phyloP scores from a whole-genome alignment of 2,329 filamentous ascomycete genomes.

The Colletotrichum noveboracense region DNA sequence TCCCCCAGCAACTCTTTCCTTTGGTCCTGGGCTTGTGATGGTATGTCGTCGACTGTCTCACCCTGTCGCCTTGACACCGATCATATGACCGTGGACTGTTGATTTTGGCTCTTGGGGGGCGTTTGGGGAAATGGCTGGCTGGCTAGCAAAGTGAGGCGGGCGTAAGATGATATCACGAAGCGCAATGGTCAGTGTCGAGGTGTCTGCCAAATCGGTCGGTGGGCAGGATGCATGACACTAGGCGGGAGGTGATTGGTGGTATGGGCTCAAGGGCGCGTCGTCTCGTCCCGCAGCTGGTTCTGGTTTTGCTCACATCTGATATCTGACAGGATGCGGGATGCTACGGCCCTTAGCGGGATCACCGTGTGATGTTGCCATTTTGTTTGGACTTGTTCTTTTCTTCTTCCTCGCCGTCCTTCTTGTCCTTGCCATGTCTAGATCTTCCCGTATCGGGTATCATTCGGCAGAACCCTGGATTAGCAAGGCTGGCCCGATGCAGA shows the following conservation, averaged over 20 bases:
- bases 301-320: background rate
- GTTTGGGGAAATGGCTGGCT: background rate
- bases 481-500: background rate
- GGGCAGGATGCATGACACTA: slow-evolving; percentile 16
- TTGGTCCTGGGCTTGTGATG: background rate
- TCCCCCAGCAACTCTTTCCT: background rate
- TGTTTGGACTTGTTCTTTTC: background rate
- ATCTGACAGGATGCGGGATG: slow-evolving; percentile 13
- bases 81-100: slow-evolving; percentile 5
- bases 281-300: background rate
- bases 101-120: background rate
- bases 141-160: slow-evolving; percentile 2
- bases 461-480: background rate
- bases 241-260: slow-evolving; percentile 14
- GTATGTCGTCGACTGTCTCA: slow-evolving; percentile 9
- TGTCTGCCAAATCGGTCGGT: background rate
- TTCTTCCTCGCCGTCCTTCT: background rate
- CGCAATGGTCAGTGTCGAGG: background rate
- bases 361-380: background rate
- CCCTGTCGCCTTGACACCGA: background rate
- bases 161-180: slow-evolving; percentile 21
- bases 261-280: background rate
- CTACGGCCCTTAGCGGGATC: slow-evolving; percentile 6
- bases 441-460: background rate
- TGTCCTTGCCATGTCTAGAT: background rate